Evolutionary conservation across 768 basidiomycete species (phyloP).

Genomic region (Astraeus odoratus): DNA sequence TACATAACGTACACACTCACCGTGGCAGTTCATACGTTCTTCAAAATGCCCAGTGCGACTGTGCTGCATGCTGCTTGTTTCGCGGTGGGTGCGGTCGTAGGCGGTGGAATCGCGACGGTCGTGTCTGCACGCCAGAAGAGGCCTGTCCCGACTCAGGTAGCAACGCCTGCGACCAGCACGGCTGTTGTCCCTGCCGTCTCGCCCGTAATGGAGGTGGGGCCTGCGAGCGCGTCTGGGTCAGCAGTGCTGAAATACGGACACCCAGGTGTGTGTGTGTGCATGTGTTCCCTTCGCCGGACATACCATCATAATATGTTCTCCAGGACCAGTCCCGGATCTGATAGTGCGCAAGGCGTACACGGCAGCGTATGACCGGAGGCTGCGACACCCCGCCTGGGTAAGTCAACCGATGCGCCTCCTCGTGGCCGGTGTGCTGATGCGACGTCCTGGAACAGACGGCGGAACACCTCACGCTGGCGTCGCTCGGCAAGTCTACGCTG

Average conservation of each 20-base stretch:
- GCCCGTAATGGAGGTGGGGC: constrained; percentile 40
- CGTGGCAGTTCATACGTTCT: background rate
- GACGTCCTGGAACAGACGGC: constrained; percentile 57
- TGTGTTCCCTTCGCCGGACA: background rate
- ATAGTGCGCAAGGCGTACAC: constrained; percentile 79
- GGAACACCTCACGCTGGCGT: constrained; percentile 83
- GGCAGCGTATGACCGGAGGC: constrained; percentile 82
- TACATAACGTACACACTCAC: background rate
- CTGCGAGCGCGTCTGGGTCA: constrained; percentile 15
- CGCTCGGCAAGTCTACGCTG: constrained; percentile 47
- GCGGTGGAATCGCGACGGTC: constrained; percentile 62
- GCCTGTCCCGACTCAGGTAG: constrained; percentile 8
- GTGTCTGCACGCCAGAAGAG: constrained; percentile 32
- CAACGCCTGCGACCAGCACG: constrained; percentile 12
- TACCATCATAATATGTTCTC: constrained; percentile 1
- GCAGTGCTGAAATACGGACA: constrained; percentile 70
- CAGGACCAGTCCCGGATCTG: constrained; percentile 80
- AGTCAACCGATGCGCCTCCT: constrained; percentile 9
- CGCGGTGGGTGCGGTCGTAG: constrained; percentile 74
- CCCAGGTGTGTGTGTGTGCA: constrained; percentile 49
- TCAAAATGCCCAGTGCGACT: constrained; percentile 37
- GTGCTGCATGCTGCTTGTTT: constrained; percentile 67
- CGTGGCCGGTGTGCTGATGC: background rate
- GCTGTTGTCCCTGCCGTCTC: constrained; percentile 21
- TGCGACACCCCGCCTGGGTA: constrained; percentile 94